Base-by-base conservation (phyloP, 1,284 basidiomycete genomes). In the Rhodotorula sp. region DNA sequence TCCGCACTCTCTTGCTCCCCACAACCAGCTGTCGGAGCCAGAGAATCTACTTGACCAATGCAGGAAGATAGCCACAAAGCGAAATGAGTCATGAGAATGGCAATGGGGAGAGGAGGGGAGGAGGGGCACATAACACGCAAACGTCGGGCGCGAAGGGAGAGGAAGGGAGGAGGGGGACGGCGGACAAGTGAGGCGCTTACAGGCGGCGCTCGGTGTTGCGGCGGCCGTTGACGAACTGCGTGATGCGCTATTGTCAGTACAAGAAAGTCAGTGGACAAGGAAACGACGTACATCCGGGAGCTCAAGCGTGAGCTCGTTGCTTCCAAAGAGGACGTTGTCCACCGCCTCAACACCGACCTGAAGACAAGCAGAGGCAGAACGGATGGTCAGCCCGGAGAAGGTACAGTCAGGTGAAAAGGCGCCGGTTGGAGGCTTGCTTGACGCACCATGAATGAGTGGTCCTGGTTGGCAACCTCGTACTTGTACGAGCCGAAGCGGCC, bases 401-500 rank as follows among this genome's bases (percentile, higher is more conserved):
- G 46, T 19, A 3, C 83, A 13, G 12, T 12, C 8, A 13, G 22
- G 83, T 83, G 76, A 84, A 83, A 59, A 84, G 83, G 46, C 83
- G 83, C 29, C 84, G 22, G n/a, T n/a, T n/a, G n/a, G n/a, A n/a
- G n/a, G 21, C 2, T 10, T 34, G 34, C 22, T 8, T 7, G 34
- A 57, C 80, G 19, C 53, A 32, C 32, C 82, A 84, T 84, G 78
- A 84, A 84, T 72, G 82, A 83, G 75, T 85, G 84, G 75, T 85
- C 84, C 77, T 85, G 84, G 77, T 85, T 85, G 2, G 84, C 84
- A 17, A 83, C 82, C 78, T 82, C 81, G 78, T 84, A 85, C 60
- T 59, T 83, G 83, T 85, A 86, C 57, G 82, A 83, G n/a, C 85
- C 85, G 77, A 86, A 86, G 61, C 85, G 81, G 51, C 85, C 85